phyloP scores from a whole-genome alignment of 2,329 filamentous ascomycete genomes.

The Neofusicoccum laricinum region DNA sequence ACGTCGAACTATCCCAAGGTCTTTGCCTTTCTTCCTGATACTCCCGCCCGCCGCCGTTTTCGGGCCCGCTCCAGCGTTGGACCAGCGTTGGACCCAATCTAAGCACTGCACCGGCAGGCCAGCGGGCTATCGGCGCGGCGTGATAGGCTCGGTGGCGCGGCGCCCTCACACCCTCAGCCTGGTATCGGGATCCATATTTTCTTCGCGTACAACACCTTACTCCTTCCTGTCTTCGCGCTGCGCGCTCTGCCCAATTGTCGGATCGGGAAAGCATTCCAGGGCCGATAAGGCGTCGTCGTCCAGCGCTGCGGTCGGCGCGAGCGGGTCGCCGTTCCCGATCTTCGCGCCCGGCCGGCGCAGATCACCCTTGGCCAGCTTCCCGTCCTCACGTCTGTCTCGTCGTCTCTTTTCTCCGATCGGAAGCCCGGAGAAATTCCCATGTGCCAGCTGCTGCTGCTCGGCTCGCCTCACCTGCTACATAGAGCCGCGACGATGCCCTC shows the following conservation, averaged over 20 bases:
- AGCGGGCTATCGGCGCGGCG: background rate
- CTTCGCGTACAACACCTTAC: background rate
- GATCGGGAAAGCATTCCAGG: background rate
- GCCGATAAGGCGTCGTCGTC: background rate
- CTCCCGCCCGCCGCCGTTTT: constrained; percentile 10
- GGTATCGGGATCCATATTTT: background rate
- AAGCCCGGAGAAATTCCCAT: background rate
- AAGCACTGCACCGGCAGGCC: background rate
- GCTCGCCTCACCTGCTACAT: background rate
- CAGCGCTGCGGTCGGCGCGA: background rate
- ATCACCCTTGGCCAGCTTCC: background rate
- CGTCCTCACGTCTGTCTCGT: background rate
- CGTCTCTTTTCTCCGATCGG: background rate
- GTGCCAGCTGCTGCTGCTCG: background rate
- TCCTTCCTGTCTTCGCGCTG: background rate
- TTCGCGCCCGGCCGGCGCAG: background rate
- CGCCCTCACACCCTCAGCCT: background rate
- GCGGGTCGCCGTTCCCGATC: background rate
- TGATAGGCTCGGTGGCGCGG: background rate
- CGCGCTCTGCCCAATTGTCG: background rate
- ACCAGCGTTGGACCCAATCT: background rate
- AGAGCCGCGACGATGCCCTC: background rate
- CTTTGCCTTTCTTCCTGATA: background rate
- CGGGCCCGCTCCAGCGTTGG: background rate
- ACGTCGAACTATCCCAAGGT: background rate